Conservation (phyloP, 352 stramenopile genomes). For the Phytophthora syringae region DNA sequence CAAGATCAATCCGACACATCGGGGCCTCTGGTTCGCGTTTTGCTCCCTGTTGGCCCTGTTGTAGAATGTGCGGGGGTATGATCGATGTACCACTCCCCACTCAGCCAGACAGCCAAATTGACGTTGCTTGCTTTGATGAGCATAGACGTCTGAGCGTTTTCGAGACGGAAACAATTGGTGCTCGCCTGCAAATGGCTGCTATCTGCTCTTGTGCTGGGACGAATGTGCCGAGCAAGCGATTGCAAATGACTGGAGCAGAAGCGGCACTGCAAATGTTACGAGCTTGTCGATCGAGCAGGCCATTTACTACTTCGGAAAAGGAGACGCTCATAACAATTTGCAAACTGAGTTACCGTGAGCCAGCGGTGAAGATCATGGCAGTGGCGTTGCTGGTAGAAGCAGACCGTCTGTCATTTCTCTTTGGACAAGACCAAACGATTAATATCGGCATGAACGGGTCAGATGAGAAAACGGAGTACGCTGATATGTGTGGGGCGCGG, state of each 20-base stretch:
- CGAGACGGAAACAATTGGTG: constrained; percentile 41
- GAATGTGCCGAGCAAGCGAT: constrained; percentile 31
- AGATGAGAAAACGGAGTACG: constrained; percentile 28
- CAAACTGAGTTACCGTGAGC: constrained; percentile 43
- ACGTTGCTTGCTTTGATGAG: constrained; percentile 36
- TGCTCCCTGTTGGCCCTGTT: constrained; percentile 47
- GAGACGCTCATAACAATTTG: constrained; percentile 31
- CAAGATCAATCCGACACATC: constrained; percentile 18
- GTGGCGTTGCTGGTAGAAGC: constrained; percentile 35
- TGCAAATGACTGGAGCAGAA: constrained; percentile 59
- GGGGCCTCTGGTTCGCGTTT: constrained; percentile 26
- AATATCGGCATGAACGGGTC: constrained; percentile 5
- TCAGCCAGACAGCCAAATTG: constrained; percentile 19
- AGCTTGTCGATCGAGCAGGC: constrained; percentile 43
- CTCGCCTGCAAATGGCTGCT: constrained; percentile 45
- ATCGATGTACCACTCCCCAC: constrained; percentile 28
- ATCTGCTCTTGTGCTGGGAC: constrained; percentile 40
- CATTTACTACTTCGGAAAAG: constrained; percentile 35
- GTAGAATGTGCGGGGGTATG: constrained; percentile 12
- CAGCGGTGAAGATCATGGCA: constrained; percentile 46
- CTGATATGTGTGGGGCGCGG: constrained; percentile 19
- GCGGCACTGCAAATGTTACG: constrained; percentile 47
- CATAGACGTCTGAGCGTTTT: constrained; percentile 43
- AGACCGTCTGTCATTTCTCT: constrained; percentile 41
- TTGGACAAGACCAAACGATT: constrained; percentile 6